Evolutionary conservation across 768 basidiomycete species (phyloP).

Genomic region (Mycena albidolilacea): DNA sequence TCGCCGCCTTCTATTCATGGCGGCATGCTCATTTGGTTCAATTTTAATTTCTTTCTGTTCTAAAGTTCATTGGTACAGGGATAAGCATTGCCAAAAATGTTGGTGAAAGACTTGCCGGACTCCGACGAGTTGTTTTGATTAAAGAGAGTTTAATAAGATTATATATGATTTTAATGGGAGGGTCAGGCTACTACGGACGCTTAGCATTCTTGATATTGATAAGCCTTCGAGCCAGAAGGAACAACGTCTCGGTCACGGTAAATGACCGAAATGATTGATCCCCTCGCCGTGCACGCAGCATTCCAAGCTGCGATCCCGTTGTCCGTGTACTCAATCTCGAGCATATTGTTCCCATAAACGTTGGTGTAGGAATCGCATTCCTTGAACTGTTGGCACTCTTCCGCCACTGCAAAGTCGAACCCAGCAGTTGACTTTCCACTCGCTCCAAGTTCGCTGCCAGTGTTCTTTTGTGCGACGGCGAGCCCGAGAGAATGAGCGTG

Average conservation of each 20-base stretch:
- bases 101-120: too few relatives aligned
- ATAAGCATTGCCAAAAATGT: too few relatives aligned
- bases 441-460: not conserved
- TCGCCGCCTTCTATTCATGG: too few relatives aligned
- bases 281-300: not conserved
- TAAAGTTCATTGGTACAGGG: too few relatives aligned
- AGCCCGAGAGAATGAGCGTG: not conserved
- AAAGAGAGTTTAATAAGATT: too few relatives aligned
- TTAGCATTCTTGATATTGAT: not conserved
- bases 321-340: not conserved
- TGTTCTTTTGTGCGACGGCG: not conserved
- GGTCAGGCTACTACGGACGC: not conserved
- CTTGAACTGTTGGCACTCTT: not conserved
- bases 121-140: too few relatives aligned
- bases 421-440: not conserved
- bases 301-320: not conserved
- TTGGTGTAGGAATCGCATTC: not conserved
- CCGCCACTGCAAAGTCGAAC: constrained; percentile 4
- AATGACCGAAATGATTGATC: not conserved
- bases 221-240: not conserved
- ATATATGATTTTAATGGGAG: too few relatives aligned
- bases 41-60: too few relatives aligned
- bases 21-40: too few relatives aligned
- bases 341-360: not conserved
- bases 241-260: not conserved